phyloP scores from a whole-genome alignment of 768 basidiomycete species.

The Mycena rebaudengoi region DNA sequence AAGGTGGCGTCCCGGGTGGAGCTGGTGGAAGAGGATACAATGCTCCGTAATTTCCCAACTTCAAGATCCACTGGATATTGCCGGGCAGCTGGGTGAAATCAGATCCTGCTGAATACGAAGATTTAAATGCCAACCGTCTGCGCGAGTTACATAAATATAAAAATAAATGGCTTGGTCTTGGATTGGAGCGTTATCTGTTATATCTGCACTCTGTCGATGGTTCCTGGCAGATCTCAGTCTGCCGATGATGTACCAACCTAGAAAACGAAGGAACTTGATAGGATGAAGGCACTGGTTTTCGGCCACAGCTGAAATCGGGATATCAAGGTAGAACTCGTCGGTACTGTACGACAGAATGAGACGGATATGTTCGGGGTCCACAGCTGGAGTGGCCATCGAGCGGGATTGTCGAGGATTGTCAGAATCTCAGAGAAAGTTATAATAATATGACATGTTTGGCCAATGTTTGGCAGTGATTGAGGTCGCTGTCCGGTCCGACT shows the following conservation, averaged over 20 bases:
- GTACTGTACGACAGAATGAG: too few species aligned
- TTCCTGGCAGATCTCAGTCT: neutral
- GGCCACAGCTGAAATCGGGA: neutral
- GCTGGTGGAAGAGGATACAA: neutral
- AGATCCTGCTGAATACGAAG: too few species aligned
- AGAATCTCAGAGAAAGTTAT: too few species aligned
- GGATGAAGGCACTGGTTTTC: neutral
- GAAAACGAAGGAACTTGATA: neutral
- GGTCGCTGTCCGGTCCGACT: too few species aligned
- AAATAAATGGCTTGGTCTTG: neutral
- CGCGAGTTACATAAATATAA: too few species aligned
- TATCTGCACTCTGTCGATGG: neutral
- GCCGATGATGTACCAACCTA: conserved; percentile 6
- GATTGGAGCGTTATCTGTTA: neutral
- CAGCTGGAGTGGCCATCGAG: too few species aligned
- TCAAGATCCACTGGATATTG: conserved; percentile 6
- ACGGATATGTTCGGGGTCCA: too few species aligned
- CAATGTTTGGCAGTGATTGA: too few species aligned
- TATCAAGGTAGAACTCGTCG: neutral
- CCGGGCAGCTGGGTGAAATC: neutral
- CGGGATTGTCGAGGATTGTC: too few species aligned
- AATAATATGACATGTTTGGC: too few species aligned
- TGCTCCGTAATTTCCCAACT: neutral
- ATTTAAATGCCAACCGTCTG: too few species aligned
- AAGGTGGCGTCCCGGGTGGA: too few species aligned